A percentile compares a stretch with the other conserved stretches of the same genome.
phyloP scores from a whole-genome alignment of 1,284 basidiomycete species.

The Veloboletus limbatus region DNA sequence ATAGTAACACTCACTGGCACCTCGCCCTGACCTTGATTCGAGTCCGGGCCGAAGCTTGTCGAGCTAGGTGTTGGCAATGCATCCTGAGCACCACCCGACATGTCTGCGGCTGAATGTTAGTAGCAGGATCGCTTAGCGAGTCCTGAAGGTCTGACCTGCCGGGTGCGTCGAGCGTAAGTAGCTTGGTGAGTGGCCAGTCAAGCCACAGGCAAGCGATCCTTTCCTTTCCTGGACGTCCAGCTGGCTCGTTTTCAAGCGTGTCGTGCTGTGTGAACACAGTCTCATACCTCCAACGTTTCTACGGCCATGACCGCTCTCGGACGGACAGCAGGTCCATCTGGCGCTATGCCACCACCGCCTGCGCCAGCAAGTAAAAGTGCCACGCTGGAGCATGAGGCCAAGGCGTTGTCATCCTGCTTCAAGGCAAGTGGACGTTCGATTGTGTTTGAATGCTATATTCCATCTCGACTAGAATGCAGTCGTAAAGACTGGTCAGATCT shows the following conservation, averaged over 20 bases:
- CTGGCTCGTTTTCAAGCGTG: too few relatives aligned
- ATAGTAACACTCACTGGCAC: conserved; percentile 16
- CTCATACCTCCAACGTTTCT: conserved; percentile 17
- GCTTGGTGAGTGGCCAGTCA: not conserved
- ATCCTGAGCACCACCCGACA: conserved; percentile 22
- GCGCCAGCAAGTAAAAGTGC: conserved; percentile 42
- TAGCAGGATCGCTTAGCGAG: not conserved
- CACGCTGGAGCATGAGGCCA: conserved; percentile 63
- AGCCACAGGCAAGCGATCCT: not conserved
- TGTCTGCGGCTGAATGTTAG: conserved; percentile 12
- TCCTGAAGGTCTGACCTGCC: conserved; percentile 10
- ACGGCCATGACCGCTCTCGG: conserved; percentile 14
- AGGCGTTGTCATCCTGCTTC: conserved; percentile 52
- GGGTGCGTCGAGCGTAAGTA: conserved; percentile 3
- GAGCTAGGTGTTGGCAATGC: conserved; percentile 12
- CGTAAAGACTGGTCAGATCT: conserved; percentile 66
- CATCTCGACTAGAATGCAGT: conserved; percentile 50
- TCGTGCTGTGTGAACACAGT: conserved; percentile 22
- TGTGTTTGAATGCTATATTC: not conserved
- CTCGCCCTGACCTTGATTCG: conserved; percentile 9
- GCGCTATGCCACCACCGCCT: conserved; percentile 61
- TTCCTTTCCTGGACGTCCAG: conserved; percentile 18
- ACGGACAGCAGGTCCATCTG: conserved; percentile 7
- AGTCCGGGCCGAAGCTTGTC: conserved; percentile 18
- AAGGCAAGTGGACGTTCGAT: conserved; percentile 41